A percentile compares a stretch with the other conserved stretches of the same genome.
Evolutionary conservation across 2,329 filamentous ascomycete species (phyloP).

Genomic region (Acrocalymma vagum): DNA sequence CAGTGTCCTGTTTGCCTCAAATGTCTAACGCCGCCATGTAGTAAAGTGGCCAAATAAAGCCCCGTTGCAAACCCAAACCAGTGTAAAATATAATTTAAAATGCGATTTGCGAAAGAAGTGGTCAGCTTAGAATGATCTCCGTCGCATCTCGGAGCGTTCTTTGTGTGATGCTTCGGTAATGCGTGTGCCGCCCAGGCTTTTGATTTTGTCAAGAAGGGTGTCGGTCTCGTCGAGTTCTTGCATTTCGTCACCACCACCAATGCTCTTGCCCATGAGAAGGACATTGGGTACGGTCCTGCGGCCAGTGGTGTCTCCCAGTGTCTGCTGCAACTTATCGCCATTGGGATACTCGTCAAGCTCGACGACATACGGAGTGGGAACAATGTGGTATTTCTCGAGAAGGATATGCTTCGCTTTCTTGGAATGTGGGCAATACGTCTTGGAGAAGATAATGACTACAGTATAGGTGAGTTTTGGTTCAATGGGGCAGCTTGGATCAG

Average conservation of each 20-base stretch:
- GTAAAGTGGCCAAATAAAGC: too few relatives aligned
- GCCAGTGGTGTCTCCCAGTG: conserved; percentile 76
- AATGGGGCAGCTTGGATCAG: not conserved
- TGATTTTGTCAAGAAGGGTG: conserved; percentile 75
- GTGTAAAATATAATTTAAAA: not conserved
- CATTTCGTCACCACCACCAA: conserved; percentile 91
- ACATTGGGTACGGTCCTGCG: conserved; percentile 91
- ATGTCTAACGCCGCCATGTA: too few relatives aligned
- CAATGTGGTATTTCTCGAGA: conserved; percentile 83
- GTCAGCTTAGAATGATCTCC: not conserved
- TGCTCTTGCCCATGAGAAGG: conserved; percentile 84
- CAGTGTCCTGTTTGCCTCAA: too few relatives aligned
- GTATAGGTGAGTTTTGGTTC: conserved; percentile 13
- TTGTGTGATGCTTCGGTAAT: conserved; percentile 48
- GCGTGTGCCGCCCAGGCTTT: conserved; percentile 75
- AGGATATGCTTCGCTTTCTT: conserved; percentile 85
- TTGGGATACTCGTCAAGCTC: conserved; percentile 87
- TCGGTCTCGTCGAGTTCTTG: conserved; percentile 70
- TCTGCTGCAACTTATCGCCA: conserved; percentile 75
- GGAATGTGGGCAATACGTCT: conserved; percentile 89
- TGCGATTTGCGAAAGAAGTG: not conserved
- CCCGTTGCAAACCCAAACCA: conserved; percentile 3
- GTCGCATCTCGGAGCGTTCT: conserved; percentile 10
- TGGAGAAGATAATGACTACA: conserved; percentile 93
- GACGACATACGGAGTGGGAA: conserved; percentile 83